Evolutionary conservation across 208 protist genomes (phyloP), one percentile per base, ranked within the genome.

Genomic region (Wallacemonas sp.): DNA sequence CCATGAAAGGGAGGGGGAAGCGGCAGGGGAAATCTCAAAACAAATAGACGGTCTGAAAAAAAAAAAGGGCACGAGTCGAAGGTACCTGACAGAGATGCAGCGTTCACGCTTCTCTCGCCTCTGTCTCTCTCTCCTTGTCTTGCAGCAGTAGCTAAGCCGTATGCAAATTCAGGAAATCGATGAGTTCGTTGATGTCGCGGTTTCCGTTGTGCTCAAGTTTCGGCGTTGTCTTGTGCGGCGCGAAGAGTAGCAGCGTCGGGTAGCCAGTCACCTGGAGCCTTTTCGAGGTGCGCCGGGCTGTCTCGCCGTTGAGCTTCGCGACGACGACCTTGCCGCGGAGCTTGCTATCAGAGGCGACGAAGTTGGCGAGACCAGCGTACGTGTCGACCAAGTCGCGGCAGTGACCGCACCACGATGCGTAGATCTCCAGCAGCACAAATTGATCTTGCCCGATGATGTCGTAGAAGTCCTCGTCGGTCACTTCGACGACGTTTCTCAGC

Each of bases 361-460:
- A 41, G 8, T 33, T 72, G 4, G 29, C 56, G 16, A 75, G 56
- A 33, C 66, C 43, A 0, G 27, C 69, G 2, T 70, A 61, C 11
- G 63, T 29, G 1, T 41, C 57, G 30, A 72, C 78, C 3, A 82
- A 24, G 6, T 84, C 44, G 1, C 66, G 61, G 30, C 92, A 70
- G 72, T 95, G 79, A 17, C 80, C 81, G 56, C 90, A 95, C 92
- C 90, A 93, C 24, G 75, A 76, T n/a, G 81, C 83, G 66, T 93
- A 95, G 54, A 96, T 96, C 71, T 95, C 82, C 14, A 97, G 46
- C 23, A 91, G 58, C 26, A 78, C 72, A 43, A 70, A 75, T 19
- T 55, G 48, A 12, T 79, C 69, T 43, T 74, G 65, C 2, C 68
- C 73, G 19, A 89, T 69, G 11, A 86, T 27, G n/a, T 76, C 65